A percentile compares a stretch with the other conserved stretches of the same genome.
Conservation (phyloP, 306 rosid species). For the Abrus precatorius region DNA sequence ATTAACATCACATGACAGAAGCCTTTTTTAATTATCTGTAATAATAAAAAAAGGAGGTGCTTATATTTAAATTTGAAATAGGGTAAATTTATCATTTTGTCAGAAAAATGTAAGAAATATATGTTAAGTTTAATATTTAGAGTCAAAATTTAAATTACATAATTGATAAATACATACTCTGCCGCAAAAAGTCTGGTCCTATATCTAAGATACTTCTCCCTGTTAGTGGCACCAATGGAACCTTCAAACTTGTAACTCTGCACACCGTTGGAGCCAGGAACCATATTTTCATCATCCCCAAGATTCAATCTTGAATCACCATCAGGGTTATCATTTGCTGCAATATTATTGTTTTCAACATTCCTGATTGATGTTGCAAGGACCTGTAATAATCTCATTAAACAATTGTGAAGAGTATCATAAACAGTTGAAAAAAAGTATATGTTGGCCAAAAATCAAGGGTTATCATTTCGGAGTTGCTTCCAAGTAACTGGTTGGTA, state of each 20-base stretch:
- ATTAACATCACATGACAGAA: conserved; percentile 23
- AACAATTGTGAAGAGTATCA: conserved; percentile 31
- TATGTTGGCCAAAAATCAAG: conserved; percentile 20
- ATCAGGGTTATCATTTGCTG: conserved; percentile 67
- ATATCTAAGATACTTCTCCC: conserved; percentile 96
- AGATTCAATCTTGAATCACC: conserved; percentile 64
- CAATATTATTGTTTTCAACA: conserved; percentile 54
- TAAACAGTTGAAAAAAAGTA: conserved; percentile 1
- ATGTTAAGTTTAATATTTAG: conserved; percentile 9
- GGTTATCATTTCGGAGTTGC: neutral
- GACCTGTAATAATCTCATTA: conserved; percentile 64
- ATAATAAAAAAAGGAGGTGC: conserved; percentile 1
- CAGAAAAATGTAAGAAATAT: neutral
- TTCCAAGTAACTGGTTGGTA: neutral
- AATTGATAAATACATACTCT: conserved; percentile 72
- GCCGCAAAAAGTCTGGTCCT: conserved; percentile 97
- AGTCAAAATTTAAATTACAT: conserved; percentile 31
- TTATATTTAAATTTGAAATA: conserved; percentile 2
- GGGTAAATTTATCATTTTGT: conserved; percentile 20
- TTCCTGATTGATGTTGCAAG: conserved; percentile 85
- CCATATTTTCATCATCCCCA: conserved; percentile 92
- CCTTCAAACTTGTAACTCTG: conserved; percentile 61
- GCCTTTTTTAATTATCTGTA: conserved; percentile 24
- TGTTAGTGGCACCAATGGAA: conserved; percentile 59
- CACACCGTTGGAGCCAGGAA: conserved; percentile 63